Evolutionary conservation across 495 filamentous ascomycete genomes (phyloP).

Genomic region (Penicillium salamii): DNA sequence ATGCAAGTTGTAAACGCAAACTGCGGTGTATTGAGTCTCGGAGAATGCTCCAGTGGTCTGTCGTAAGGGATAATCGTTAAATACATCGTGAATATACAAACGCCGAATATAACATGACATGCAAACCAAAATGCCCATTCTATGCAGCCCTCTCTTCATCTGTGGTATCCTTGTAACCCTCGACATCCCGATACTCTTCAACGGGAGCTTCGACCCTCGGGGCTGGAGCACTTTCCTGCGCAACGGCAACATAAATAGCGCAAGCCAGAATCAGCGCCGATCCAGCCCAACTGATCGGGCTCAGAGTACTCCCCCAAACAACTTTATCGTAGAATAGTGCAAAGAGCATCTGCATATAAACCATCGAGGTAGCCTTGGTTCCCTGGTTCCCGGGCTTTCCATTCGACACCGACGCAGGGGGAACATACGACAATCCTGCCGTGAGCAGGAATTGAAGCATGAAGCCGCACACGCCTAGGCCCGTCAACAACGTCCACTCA

Average conservation of each 20-base stretch:
- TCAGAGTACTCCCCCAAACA: slow-evolving; percentile 71
- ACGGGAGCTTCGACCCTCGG: not conserved
- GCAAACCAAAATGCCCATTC: not conserved
- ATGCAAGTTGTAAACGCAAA: no score
- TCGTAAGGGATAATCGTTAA: not conserved
- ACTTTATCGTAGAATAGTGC: slow-evolving; percentile 78
- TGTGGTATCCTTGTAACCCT: slow-evolving; percentile 8
- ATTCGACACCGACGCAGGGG: slow-evolving; percentile 22
- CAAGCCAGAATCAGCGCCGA: slow-evolving; percentile 76
- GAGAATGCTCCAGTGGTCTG: slow-evolving; percentile 5
- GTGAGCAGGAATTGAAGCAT: slow-evolving; percentile 88
- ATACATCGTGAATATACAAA: not conserved
- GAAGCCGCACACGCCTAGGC: slow-evolving; percentile 74
- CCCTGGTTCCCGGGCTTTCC: slow-evolving; percentile 33
- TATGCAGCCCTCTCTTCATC: slow-evolving; percentile 1
- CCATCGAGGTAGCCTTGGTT: slow-evolving; percentile 80
- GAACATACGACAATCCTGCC: slow-evolving; percentile 68
- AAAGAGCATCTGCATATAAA: slow-evolving; percentile 91
- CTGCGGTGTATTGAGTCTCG: no score
- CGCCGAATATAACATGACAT: no score
- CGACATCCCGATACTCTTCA: slow-evolving; percentile 3
- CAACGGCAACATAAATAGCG: slow-evolving; percentile 74
- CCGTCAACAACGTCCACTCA: slow-evolving; percentile 71
- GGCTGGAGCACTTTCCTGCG: slow-evolving; percentile 29
- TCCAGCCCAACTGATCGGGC: slow-evolving; percentile 63